Evolutionary conservation across 768 basidiomycete species (phyloP), one percentile per base, ranked within the genome.

Genomic region (Boletus sensibilis): DNA sequence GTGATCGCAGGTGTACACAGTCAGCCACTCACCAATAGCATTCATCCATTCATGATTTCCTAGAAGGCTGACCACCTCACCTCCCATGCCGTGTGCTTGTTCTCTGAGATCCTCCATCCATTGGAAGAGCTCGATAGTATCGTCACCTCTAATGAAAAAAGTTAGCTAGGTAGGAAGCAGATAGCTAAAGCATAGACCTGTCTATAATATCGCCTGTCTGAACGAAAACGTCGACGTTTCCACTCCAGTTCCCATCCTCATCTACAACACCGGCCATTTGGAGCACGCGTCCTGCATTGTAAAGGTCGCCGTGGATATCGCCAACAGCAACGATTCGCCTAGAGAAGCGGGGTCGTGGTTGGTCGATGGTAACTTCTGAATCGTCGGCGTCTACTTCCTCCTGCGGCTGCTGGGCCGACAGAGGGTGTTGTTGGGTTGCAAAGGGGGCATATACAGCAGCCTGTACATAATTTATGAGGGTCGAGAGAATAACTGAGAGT

Each of bases 41-140:
- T 95, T 95, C 93, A 98, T 97, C 79, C 88, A 87, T 71, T 98
- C 97, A 63, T 99, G 97, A 70, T 99, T 99, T 25, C 97, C 97
- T 34, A 98, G 75, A 52, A 92, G 80, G 13, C 82, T 85, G 33
- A 96, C 67, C 14, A 99, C 79, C 5, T 78, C 80, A 2, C 92
- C 94, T 4, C 92, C 92, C 14, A 71, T 75, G 0, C 74, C 72
- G 5, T 72, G 72, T 1, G 96, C 95, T 69, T 98, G 85, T 9
- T 74, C 80, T 25, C 95, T 84, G 8, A 99, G 78, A 38, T 74
- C 74, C 56, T 95, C 93, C 86, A 98, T 91, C 82, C 88, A 87
- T 29, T 76, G 65, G 70, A 91, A 98, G 11, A 98, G 77, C 39
- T 82, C 79, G 51, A 96, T 92, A 0, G 94, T 96, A 72, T 97